Conservation (phyloP, 306 rosid genomes). For the Vigna unguiculata region DNA sequence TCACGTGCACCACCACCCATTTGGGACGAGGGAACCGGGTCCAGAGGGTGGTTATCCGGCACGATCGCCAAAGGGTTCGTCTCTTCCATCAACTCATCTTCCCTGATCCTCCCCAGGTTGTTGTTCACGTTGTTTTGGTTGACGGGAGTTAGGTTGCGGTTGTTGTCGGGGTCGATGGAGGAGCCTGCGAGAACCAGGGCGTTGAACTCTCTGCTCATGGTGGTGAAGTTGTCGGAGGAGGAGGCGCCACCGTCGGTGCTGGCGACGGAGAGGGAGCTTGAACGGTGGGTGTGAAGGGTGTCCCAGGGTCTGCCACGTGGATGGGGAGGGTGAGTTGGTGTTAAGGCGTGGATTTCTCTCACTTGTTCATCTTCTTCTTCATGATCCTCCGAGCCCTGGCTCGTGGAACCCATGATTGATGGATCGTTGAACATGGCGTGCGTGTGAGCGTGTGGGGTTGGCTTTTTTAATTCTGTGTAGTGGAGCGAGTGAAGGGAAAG, state of each 20-base stretch:
- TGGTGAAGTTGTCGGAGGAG: slow-evolving; percentile 72
- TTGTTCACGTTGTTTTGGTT: slow-evolving; percentile 18
- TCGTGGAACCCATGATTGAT: slow-evolving; percentile 23
- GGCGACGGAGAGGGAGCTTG: slow-evolving; percentile 64
- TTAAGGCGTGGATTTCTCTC: slow-evolving; percentile 87
- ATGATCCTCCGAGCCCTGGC: slow-evolving; percentile 44
- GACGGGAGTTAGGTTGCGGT: slow-evolving; percentile 10
- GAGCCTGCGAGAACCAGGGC: slow-evolving; percentile 95
- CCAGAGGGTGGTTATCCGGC: slow-evolving; percentile 59
- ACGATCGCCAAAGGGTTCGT: slow-evolving; percentile 89
- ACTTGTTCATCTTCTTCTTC: slow-evolving; percentile 48
- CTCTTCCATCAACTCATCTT: slow-evolving; percentile 72
- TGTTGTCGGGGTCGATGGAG: slow-evolving; percentile 44
- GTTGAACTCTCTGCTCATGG: slow-evolving; percentile 89
- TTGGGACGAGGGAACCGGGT: slow-evolving; percentile 45
- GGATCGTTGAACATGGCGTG: slow-evolving; percentile 61
- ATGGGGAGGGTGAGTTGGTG: slow-evolving; percentile 60
- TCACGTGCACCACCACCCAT: slow-evolving; percentile 33
- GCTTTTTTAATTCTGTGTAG: not conserved
- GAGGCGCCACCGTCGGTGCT: slow-evolving; percentile 44
- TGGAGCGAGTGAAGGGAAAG: slow-evolving; percentile 38
- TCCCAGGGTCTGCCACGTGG: slow-evolving; percentile 69
- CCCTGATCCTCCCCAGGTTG: slow-evolving; percentile 73
- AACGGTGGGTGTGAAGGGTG: slow-evolving; percentile 55
- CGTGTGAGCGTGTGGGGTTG: not conserved